These are phyloP conservation scores for Beauveria caledonica DNA, from an alignment of 2,329 filamentous ascomycete genomes.

Conservation along the genomic window DNA sequence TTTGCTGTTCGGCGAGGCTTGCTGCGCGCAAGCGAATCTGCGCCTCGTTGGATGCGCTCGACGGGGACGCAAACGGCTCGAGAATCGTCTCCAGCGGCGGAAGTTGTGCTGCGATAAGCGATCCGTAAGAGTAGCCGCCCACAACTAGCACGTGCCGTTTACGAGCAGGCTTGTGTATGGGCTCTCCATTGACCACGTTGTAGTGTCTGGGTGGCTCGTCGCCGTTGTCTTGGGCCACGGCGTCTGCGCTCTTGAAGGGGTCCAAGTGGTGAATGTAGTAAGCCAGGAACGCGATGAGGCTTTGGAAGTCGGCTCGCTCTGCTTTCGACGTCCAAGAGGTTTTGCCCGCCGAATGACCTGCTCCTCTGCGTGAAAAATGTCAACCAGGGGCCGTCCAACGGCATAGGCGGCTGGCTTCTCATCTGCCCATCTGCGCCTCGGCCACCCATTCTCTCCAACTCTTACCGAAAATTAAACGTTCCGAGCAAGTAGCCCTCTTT, in stretches of 20 bases:
- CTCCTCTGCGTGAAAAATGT: slow-evolving; percentile 51
- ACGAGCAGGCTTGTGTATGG: background rate
- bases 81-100: slow-evolving; percentile 56
- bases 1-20: slow-evolving; percentile 58
- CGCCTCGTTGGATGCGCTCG: slow-evolving; percentile 48
- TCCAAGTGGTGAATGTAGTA: slow-evolving; percentile 60
- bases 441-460: background rate
- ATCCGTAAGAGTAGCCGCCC: slow-evolving; percentile 86
- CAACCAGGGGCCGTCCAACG: background rate
- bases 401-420: background rate
- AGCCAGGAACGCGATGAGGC: slow-evolving; percentile 71
- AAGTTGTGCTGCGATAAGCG: slow-evolving; percentile 67
- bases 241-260: slow-evolving; percentile 21
- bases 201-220: background rate
- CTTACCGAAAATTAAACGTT: slow-evolving; percentile 87
- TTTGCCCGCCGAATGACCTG: slow-evolving; percentile 61
- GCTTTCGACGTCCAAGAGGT: slow-evolving; percentile 83
- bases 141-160: slow-evolving; percentile 44
- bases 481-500: slow-evolving; percentile 64
- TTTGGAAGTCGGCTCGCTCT: slow-evolving; percentile 75
- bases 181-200: background rate
- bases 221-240: background rate
- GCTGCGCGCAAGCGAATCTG: slow-evolving; percentile 65
- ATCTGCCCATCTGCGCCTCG: background rate
- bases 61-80: slow-evolving; percentile 45